phyloP scores from a whole-genome alignment of 331 rosid genomes.

The Erythrophleum ivorense region DNA sequence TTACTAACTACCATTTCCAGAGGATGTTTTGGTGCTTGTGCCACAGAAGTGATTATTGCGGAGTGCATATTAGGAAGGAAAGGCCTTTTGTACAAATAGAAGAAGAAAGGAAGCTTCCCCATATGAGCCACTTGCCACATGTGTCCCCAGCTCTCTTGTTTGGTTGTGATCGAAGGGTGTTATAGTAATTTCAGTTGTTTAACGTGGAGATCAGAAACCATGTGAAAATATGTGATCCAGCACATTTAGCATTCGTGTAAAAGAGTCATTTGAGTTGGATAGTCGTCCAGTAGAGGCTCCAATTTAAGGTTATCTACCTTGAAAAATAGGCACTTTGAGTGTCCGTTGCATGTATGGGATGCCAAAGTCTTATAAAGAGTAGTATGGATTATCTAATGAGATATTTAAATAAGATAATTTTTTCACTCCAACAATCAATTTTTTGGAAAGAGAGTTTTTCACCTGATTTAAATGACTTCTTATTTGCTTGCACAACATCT shows the following conservation, averaged over 20 bases:
- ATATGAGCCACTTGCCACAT: slow-evolving; percentile 40
- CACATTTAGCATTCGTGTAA: slow-evolving; percentile 61
- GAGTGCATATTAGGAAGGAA: neutral
- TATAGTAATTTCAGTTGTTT: slow-evolving; percentile 36
- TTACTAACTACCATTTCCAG: neutral
- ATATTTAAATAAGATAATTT: no score
- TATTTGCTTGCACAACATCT: no score
- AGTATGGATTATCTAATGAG: no score
- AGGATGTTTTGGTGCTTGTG: slow-evolving; percentile 22
- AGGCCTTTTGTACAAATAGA: neutral
- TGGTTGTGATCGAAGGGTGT: slow-evolving; percentile 45
- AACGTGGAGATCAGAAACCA: slow-evolving; percentile 62
- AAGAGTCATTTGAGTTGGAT: slow-evolving; percentile 42
- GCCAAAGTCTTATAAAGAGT: no score
- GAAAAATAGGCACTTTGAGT: neutral
- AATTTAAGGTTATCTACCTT: slow-evolving; percentile 29
- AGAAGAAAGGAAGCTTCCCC: slow-evolving; percentile 44
- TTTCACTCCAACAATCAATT: no score
- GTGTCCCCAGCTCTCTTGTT: slow-evolving; percentile 27
- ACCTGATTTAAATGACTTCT: no score
- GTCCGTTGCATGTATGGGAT: no score
- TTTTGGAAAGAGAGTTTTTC: no score
- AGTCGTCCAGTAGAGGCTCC: slow-evolving; percentile 41
- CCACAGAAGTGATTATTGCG: neutral
- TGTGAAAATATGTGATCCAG: slow-evolving; percentile 54